These are phyloP conservation scores for Phytophthora uliginosa DNA, from an alignment of 352 stramenopile genomes.

Conservation along the genomic window DNA sequence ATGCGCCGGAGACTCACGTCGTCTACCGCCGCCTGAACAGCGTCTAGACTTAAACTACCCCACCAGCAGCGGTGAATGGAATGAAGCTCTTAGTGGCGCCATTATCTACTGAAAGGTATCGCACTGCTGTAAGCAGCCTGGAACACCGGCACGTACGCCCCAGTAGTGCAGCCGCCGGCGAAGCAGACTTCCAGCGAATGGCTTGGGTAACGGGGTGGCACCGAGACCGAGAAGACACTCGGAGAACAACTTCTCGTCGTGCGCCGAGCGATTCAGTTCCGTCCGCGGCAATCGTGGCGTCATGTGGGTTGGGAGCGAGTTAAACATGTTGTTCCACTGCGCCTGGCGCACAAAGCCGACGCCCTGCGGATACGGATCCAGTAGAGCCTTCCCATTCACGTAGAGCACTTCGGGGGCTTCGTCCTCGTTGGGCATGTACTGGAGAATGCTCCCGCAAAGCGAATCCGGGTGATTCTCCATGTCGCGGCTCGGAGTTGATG, in stretches of 20 bases:
- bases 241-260: conserved; percentile 28
- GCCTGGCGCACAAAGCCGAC: conserved; percentile 16
- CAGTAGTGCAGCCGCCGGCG: conserved; percentile 29
- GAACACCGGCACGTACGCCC: conserved; percentile 19
- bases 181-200: conserved; percentile 24
- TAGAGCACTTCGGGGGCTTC: conserved; percentile 28
- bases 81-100: too few species aligned
- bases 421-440: conserved; percentile 29
- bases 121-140: conserved; percentile 7
- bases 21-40: neutral
- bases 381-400: conserved; percentile 33
- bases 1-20: neutral
- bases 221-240: conserved; percentile 29
- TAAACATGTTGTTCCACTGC: conserved; percentile 39
- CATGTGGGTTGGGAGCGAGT: conserved; percentile 29
- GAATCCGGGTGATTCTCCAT: conserved; percentile 32
- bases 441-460: conserved; percentile 34
- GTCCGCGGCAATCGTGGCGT: conserved; percentile 28
- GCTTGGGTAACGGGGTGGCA: conserved; percentile 16
- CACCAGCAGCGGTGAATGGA: neutral
- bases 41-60: neutral
- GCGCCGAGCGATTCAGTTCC: conserved; percentile 7
- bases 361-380: conserved; percentile 31
- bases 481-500: conserved; percentile 26
- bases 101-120: neutral